Conservation (phyloP, 1,284 basidiomycete genomes). For the Leccinum griseonigrum region DNA sequence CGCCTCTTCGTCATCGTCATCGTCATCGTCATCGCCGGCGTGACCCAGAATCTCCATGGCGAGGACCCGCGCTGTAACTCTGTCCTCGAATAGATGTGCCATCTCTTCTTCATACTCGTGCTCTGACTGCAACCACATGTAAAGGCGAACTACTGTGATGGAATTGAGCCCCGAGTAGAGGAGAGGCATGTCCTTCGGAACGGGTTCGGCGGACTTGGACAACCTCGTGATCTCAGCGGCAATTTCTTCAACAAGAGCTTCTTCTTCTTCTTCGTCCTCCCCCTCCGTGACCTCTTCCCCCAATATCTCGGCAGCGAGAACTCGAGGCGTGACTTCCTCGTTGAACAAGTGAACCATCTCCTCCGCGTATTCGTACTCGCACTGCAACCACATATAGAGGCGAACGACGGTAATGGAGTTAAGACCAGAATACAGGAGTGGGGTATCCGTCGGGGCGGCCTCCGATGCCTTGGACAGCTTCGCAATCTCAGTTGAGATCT, state of each 20-base stretch:
- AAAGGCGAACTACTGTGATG: conserved; percentile 24
- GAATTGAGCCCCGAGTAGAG: conserved; percentile 28
- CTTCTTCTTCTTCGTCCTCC: not conserved
- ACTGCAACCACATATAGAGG: conserved; percentile 26
- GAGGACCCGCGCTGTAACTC: conserved; percentile 17
- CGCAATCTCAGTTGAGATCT: conserved; percentile 19
- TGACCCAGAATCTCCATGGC: conserved; percentile 19
- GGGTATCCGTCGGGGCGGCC: conserved; percentile 11
- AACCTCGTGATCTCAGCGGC: conserved; percentile 15
- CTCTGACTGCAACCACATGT: conserved; percentile 24
- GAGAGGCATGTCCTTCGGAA: conserved; percentile 19
- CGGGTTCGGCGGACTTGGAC: conserved; percentile 16
- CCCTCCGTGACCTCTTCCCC: conserved; percentile 7
- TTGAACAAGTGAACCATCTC: conserved; percentile 23
- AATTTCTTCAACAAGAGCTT: conserved; percentile 17
- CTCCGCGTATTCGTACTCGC: conserved; percentile 21
- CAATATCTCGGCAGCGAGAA: conserved; percentile 21
- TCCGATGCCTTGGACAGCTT: conserved; percentile 20
- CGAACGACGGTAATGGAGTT: conserved; percentile 27
- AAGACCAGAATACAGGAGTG: conserved; percentile 25
- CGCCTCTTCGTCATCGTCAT: not conserved
- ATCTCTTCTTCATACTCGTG: conserved; percentile 24
- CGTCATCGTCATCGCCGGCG: not conserved
- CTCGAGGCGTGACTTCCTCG: conserved; percentile 19
- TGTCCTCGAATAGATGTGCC: conserved; percentile 23